These are phyloP conservation scores for Tulasnella calospora DNA, from an alignment of 768 basidiomycete genomes.

Conservation along the genomic window DNA sequence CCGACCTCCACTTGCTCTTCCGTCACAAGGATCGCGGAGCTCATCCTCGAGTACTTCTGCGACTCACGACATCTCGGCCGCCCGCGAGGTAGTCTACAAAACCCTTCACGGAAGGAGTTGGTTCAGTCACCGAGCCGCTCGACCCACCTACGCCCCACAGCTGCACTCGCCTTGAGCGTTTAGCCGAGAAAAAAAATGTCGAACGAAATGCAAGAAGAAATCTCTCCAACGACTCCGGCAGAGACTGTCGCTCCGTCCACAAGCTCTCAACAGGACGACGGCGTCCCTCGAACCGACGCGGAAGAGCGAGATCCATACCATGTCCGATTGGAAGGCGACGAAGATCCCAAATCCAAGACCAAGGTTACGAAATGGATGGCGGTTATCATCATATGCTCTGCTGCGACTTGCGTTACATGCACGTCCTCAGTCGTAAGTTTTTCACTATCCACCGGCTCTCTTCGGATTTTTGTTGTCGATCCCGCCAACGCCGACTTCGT, in stretches of 20 bases:
- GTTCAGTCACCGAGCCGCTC: too few relatives aligned
- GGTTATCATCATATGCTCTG: conserved; percentile 31
- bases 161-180: too few relatives aligned
- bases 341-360: conserved; percentile 28
- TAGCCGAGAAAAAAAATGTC: neutral
- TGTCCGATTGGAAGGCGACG: conserved; percentile 12
- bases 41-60: too few relatives aligned
- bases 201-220: neutral
- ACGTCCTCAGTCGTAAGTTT: conserved; percentile 36
- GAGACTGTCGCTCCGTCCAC: neutral
- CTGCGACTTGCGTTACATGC: conserved; percentile 37
- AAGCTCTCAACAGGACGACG: neutral
- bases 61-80: too few relatives aligned
- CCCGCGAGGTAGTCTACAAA: too few relatives aligned
- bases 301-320: neutral
- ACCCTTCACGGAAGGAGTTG: too few relatives aligned
- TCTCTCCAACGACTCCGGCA: neutral
- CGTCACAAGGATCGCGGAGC: too few relatives aligned
- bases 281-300: neutral
- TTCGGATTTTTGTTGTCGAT: conserved; percentile 30
- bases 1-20: too few relatives aligned
- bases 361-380: conserved; percentile 31
- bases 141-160: too few relatives aligned
- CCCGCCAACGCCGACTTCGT: too few relatives aligned
- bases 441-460: too few relatives aligned